Evolutionary conservation across 2,329 filamentous ascomycete species (phyloP), one percentile per base, ranked within the genome.

Genomic region (Aspergillus fischeri): DNA sequence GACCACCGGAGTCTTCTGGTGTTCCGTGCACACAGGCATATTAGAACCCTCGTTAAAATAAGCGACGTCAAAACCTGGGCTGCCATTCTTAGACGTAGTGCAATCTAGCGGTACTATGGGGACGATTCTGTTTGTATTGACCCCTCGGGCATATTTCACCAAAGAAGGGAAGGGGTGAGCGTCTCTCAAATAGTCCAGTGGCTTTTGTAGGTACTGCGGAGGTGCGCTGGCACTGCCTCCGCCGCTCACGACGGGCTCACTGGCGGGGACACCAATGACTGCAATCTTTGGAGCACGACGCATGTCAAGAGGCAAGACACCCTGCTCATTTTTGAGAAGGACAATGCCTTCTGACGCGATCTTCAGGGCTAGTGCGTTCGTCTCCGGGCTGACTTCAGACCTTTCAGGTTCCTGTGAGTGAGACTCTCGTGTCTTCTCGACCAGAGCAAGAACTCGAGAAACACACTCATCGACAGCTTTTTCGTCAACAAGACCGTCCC

Each of bases 131-230:
- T 58, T 55, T 14, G 49, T 58, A 14, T 55, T 55, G 28, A 58
- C 56, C 10, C 52, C 56, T 10, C 49, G 53, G 4, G 49, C 48
- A 32, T 55, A 58, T 24, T 52, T 27, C 3, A 58, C 48, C 5
- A 50, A 44, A 3, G 53, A 49, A 6, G 56, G 56, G 7, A 58
- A 38, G 6, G 56, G 56, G 25, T 58, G 56, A 9, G 56, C 49
- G 11, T 49, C 49, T 45, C 17, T 45, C 21, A 58, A 48, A 49
- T 49, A 58, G 41, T 58, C 56, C 28, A 58, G 32, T 28, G 52
- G 56, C 28, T 14, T 17, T n/a, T 58, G 56, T 11, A 58, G n/a
- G 20, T 58, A 58, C 49, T 58, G 52, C n/a, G 56, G 56, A 28
- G 56, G 56, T 28, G 56, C 53, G 29, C 49, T 59, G 21, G 56